Base-by-base conservation (phyloP, 768 basidiomycete genomes). In the Amanita rubescens region DNA sequence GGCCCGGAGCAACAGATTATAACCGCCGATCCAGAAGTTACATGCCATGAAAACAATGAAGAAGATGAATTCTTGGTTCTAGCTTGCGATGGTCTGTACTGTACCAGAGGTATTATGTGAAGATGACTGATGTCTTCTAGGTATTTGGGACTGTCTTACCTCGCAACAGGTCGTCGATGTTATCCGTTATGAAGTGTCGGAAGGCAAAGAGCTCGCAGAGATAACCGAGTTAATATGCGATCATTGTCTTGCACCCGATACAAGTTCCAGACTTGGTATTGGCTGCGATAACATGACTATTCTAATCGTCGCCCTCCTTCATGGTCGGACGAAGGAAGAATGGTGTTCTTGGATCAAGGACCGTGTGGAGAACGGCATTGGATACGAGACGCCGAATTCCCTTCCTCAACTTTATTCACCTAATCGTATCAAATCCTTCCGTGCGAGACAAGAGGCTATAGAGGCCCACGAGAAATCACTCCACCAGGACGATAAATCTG, bases 281-380 rank as follows among this genome's bases (percentile, higher is more conserved):
- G 96, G 96, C 17, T 97, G 95, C 67, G 96, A 99, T 72, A 98
- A 99, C 73, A 99, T 99, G 96, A 99, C 96, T 0, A 74, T 96
- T 46, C 78, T 97, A 60, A 81, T 99, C 49, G 79, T 98, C 54
- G 96, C 91, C 6, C 68, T 99, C 42, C 78, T 94, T 30, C 79
- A 88, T 57, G 94, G 90, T 37, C 82, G 84, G 55, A 89, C 91
- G n/a, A 81, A 85, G 66, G 87, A 90, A 58, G 84, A 94, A 64
- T 98, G 96, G 96, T 89, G 90, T 62, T 66, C 77, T 34, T 97
- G 95, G 95, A 68, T 99, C 55, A 80, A 75, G 43, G 81, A 92
- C 47, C 83, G 94, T 35, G 89, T 94, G 44, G 77, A 90, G 64
- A 76, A 75, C 19, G 74, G 80, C 38, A 77, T 84, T 63, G 93